Conservation (phyloP, 768 basidiomycete species). For the Botryobasidium botryosum region DNA sequence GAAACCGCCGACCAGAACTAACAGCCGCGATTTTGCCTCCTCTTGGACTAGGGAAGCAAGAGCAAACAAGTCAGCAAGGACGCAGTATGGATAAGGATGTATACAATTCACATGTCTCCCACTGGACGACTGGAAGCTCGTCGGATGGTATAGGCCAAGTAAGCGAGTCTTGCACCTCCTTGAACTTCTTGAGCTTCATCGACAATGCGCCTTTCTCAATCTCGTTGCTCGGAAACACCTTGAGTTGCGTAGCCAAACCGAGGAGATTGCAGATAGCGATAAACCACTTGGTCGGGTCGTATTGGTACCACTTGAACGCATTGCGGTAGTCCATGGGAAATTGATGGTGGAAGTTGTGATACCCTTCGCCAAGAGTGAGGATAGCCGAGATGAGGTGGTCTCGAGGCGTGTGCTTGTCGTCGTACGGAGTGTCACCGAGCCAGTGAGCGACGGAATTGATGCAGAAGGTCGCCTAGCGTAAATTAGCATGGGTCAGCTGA, state of each 20-base stretch:
- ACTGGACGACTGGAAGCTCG: constrained; percentile 64
- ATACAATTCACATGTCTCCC: constrained; percentile 74
- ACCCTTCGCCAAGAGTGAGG: constrained; percentile 39
- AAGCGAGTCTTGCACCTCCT: constrained; percentile 57
- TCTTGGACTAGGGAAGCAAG: no score
- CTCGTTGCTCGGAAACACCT: constrained; percentile 57
- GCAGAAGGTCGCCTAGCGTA: constrained; percentile 74
- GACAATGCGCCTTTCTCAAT: constrained; percentile 79
- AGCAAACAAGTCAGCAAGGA: no score
- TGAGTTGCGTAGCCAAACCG: constrained; percentile 56
- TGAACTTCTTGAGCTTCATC: constrained; percentile 82
- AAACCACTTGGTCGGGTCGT: constrained; percentile 10
- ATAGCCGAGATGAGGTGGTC: constrained; percentile 83
- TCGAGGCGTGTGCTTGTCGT: constrained; percentile 89
- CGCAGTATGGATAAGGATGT: no score
- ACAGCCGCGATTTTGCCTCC: constrained; percentile 59
- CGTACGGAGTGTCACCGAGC: constrained; percentile 84
- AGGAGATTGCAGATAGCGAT: constrained; percentile 30
- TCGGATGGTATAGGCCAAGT: constrained; percentile 63
- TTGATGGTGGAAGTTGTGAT: constrained; percentile 9
- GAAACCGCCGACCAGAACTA: constrained; percentile 79
- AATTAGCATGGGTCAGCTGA: neutral
- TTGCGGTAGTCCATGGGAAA: constrained; percentile 9
- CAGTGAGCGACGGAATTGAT: constrained; percentile 95
- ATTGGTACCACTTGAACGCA: neutral